These are phyloP conservation scores for Prunus kanzakura DNA, from an alignment of 306 rosid species.

Conservation along the genomic window DNA sequence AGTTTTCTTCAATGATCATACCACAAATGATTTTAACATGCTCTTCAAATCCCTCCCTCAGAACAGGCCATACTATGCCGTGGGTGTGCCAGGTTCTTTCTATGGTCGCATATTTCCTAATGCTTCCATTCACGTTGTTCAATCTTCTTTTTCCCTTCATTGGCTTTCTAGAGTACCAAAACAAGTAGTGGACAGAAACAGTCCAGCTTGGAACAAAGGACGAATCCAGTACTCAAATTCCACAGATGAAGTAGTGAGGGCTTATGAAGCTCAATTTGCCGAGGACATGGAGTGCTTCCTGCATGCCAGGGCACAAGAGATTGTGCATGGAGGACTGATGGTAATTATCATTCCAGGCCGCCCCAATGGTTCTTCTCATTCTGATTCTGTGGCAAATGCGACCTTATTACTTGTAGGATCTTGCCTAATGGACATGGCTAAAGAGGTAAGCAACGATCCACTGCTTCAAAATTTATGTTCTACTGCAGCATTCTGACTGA, in stretches of 20 bases:
- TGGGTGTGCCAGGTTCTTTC: constrained; percentile 38
- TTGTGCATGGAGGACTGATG: constrained; percentile 35
- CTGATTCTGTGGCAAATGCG: neutral
- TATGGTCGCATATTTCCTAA: constrained; percentile 28
- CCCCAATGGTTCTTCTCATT: constrained; percentile 2
- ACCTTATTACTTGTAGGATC: constrained; percentile 3
- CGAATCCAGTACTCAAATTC: constrained; percentile 20
- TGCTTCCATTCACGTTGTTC: constrained; percentile 26
- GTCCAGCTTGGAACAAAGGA: constrained; percentile 30
- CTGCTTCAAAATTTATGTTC: too few species aligned
- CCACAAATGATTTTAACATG: constrained; percentile 38
- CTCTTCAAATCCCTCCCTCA: constrained; percentile 32
- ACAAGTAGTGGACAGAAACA: constrained; percentile 4
- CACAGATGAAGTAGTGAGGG: constrained; percentile 14
- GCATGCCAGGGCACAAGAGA: constrained; percentile 30
- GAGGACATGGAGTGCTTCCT: constrained; percentile 34
- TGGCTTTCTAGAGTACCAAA: constrained; percentile 34
- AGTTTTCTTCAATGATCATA: constrained; percentile 35
- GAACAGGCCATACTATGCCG: constrained; percentile 15
- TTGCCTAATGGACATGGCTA: constrained; percentile 33
- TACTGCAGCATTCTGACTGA: too few species aligned
- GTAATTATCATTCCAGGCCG: constrained; percentile 14
- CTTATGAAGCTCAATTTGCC: constrained; percentile 19
- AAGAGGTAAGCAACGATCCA: constrained; percentile 3
- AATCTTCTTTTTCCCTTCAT: constrained; percentile 24